Conservation (phyloP, 768 basidiomycete species). For the Pleurotus citrinopileatus region DNA sequence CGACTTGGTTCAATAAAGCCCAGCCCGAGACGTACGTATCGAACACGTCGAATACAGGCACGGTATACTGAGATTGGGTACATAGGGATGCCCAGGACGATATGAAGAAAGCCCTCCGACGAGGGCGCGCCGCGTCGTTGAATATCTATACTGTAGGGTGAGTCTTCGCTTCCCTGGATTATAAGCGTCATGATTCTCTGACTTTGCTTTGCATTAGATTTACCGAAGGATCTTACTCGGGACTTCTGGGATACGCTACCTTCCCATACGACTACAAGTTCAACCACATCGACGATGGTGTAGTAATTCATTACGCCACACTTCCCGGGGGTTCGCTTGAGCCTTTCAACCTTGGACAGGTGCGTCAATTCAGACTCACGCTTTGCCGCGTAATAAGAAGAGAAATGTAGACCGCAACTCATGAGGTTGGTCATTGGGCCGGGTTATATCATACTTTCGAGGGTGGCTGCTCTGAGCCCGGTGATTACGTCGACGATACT, state of each 20-base stretch:
- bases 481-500: constrained; percentile 26
- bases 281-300: constrained; percentile 32
- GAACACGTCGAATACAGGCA: too few relatives aligned
- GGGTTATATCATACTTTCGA: constrained; percentile 37
- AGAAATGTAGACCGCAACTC: constrained; percentile 21
- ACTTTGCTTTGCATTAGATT: constrained; percentile 16
- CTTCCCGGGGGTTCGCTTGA: constrained; percentile 28
- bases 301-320: constrained; percentile 23
- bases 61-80: too few relatives aligned
- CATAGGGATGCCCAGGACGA: constrained; percentile 27
- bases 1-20: constrained; percentile 32
- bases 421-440: constrained; percentile 34
- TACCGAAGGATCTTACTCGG: constrained; percentile 18
- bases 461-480: constrained; percentile 21
- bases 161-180: background rate
- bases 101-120: constrained; percentile 32
- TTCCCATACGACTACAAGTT: constrained; percentile 29
- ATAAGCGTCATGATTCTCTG: background rate
- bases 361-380: background rate
- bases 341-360: constrained; percentile 24
- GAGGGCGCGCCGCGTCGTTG: constrained; percentile 27
- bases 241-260: constrained; percentile 37
- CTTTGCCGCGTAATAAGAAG: background rate
- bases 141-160: constrained; percentile 39
- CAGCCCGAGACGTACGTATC: constrained; percentile 14